Base-by-base conservation (phyloP, 1,284 basidiomycete species). In the Apiotrichum brassicae region DNA sequence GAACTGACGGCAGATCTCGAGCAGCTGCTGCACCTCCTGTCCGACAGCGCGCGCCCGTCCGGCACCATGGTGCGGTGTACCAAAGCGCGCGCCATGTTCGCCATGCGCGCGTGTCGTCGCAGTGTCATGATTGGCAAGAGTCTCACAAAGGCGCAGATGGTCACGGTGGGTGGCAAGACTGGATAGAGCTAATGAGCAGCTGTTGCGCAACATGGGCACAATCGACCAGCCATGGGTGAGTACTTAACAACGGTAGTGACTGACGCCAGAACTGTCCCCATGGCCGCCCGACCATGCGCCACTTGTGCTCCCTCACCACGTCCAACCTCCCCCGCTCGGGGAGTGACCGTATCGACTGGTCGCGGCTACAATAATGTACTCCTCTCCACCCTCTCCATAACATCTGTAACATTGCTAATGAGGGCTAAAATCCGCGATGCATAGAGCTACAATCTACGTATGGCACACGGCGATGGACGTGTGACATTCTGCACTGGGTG, bases 101-200 rank as follows among this genome's bases (percentile, higher is more conserved):
- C 95, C 0, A 89, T 84, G 78, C 81, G 94, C 36, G 95, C 95
- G 0, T 99, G 95, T 71, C 74, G 95, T 53, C 91, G 87, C 74
- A 97, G 91, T 70, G 84, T 97, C 49, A 98, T 98, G 94, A 81
- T 98, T 38, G 94, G 94, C 6, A 89, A 82, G 72, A 79, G 90
- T 13, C 75, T 97, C 50, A 87, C 79, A 16, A 76, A 74, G 54
- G 73, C 76, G 12, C 87, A 87, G 66, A 97, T 97, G 95, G 78
- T 77, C 12, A 72, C 79, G 55, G 89, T 92, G 64, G 65, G 82
- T 73, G 8, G 7, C 13, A 8, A 4, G 9, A 18, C 35, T 18
- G 20, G 30, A 7, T 30, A 23, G 18, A 9, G 3, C 49, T n/a
- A n/a, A n/a, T n/a, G n/a, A n/a, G 23, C 52, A 92, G 87, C 82